Base-by-base conservation (phyloP, 176 grass and related monocot genomes). In the Luzula sylvatica region DNA sequence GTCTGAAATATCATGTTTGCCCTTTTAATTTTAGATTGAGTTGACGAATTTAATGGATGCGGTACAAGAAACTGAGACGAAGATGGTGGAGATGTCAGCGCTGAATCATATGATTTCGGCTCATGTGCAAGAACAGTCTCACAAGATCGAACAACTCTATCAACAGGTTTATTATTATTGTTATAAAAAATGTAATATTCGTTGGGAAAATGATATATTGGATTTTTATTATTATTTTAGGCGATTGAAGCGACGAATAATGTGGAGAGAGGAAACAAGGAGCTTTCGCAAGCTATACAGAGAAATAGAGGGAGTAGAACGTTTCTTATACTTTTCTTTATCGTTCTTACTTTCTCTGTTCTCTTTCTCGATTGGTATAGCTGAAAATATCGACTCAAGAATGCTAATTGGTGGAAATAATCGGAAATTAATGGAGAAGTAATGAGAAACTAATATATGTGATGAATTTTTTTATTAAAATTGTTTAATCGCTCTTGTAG, bases 81-180 rank as follows among this genome's bases (percentile, higher is more conserved):
- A 98, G 68, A 98, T 90, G 85, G 71, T 86, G n/a, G 92, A 98
- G 56, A 90, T 98, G 81, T 98, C 92, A 14, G 77, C 74, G 46
- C 68, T 98, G 71, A 98, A 83, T 56, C 85, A 98, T 77, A 55
- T 98, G 42, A 83, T 98, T 75, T 98, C 92, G 70, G 86, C 81
- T 29, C 92, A 90, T 77, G 92, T 98, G 67, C 58, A 86, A 46
- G 81, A 90, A 50, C 92, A 98, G 55, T 67, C 92, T 64, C 78
- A 98, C 35, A 84, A 98, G 43, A 86, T 89, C 68, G 85, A 98
- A 27, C 76, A 77, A 75, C 67, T 98, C 3, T 90, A 98, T 39
- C 74, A 89, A 30, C 85, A 98, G 92, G 92, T 98, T 64, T 11
- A 7, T 35, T 26, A 65, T 35, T 50, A 2, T 64, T 40, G 52